Evolutionary conservation across 306 rosid genomes (phyloP).

Genomic region (Gynostemma pentaphyllum): DNA sequence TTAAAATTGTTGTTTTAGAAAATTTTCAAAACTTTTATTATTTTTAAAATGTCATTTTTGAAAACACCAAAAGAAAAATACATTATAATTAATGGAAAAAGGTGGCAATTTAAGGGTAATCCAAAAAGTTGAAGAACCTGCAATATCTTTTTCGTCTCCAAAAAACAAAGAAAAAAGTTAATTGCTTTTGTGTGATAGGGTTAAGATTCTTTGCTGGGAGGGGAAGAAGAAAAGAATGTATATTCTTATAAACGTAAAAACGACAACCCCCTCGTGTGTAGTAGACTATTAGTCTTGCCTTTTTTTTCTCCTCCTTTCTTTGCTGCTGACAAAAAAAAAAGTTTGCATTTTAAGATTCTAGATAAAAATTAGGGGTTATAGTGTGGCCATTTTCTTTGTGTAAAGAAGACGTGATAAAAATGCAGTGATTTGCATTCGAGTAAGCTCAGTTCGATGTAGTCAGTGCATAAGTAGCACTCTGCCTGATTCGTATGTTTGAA

Average conservation of each 20-base stretch:
- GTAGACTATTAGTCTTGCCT: not conserved
- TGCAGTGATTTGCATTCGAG: too few species aligned
- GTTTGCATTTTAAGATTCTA: not conserved
- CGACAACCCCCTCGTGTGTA: not conserved
- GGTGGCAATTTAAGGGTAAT: not conserved
- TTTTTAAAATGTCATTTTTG: too few species aligned
- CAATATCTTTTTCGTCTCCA: not conserved
- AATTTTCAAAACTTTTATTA: too few species aligned
- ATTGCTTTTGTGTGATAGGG: slow-evolving; percentile 8
- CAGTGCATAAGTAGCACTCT: too few species aligned
- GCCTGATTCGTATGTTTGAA: too few species aligned
- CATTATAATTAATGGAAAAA: not conserved
- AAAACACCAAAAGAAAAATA: not conserved
- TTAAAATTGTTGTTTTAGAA: too few species aligned
- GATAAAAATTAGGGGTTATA: too few species aligned
- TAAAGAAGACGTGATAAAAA: too few species aligned
- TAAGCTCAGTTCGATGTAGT: too few species aligned
- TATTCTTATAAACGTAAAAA: slow-evolving; percentile 2
- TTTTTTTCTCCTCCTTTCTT: not conserved
- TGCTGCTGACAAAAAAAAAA: not conserved
- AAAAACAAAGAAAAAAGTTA: slow-evolving; percentile 9
- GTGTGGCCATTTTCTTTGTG: too few species aligned
- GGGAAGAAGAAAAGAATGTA: slow-evolving; percentile 2
- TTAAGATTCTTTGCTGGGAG: slow-evolving; percentile 38
- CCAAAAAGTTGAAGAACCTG: slow-evolving; percentile 6